These are phyloP conservation scores for Mentha longifolia DNA, from an alignment of 257 asterid species.

Conservation along the genomic window DNA sequence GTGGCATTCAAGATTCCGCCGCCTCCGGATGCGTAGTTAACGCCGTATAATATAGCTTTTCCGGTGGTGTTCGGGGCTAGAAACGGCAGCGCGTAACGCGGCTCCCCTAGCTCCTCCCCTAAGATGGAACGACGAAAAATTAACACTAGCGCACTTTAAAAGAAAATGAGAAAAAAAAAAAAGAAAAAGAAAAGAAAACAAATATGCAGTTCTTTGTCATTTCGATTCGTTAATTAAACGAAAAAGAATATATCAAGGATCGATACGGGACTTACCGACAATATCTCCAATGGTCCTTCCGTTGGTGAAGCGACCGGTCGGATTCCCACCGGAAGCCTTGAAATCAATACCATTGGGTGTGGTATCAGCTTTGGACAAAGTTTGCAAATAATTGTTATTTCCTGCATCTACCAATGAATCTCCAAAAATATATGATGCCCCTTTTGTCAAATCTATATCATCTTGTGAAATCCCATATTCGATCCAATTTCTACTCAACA, in stretches of 20 bases:
- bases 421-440: constrained; percentile 82
- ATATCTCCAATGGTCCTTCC: constrained; percentile 94
- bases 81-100: constrained; percentile 69
- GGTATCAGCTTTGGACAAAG: constrained; percentile 73
- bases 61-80: constrained; percentile 94
- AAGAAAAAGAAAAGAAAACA: no score
- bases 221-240: neutral
- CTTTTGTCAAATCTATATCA: constrained; percentile 50
- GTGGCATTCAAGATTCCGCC: constrained; percentile 95
- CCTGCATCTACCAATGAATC: constrained; percentile 97
- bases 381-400: constrained; percentile 75
- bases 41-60: constrained; percentile 63
- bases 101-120: constrained; percentile 91
- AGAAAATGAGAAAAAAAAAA: no score
- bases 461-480: constrained; percentile 38
- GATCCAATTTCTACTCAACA: constrained; percentile 32
- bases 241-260: neutral
- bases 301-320: constrained; percentile 87
- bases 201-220: neutral
- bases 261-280: constrained; percentile 51
- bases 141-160: neutral
- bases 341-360: constrained; percentile 88
- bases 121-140: neutral
- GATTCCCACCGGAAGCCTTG: constrained; percentile 76
- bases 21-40: constrained; percentile 94